Conservation (phyloP, 345 rosid species). For the Brassica carinata region DNA sequence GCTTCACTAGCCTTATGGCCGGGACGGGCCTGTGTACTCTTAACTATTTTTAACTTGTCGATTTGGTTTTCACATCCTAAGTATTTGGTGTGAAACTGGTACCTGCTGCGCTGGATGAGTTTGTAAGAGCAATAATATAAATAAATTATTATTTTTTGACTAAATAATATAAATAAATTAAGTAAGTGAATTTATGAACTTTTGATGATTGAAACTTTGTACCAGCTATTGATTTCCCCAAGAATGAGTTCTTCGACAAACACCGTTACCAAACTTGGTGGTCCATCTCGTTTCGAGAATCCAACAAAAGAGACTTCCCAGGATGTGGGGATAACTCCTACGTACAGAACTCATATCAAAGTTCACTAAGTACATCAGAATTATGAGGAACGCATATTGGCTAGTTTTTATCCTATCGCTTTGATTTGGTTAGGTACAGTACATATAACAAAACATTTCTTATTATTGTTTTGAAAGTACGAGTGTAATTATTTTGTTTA, state of each 20-base stretch:
- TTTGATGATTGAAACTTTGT: constrained; percentile 20
- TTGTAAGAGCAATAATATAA: not conserved
- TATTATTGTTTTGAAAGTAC: not conserved
- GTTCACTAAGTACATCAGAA: constrained; percentile 1
- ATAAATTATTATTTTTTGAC: not conserved
- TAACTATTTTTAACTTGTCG: not conserved
- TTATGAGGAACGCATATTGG: not conserved
- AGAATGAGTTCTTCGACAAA: not conserved
- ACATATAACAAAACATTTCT: not conserved
- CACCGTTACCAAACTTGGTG: constrained; percentile 23
- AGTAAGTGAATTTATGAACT: not conserved
- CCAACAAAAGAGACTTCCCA: constrained; percentile 16
- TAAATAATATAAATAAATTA: not conserved
- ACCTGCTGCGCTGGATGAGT: constrained; percentile 6
- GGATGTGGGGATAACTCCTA: constrained; percentile 15
- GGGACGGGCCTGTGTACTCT: not conserved
- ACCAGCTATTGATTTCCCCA: constrained; percentile 10
- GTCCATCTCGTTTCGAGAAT: constrained; percentile 32
- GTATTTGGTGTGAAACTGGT: constrained; percentile 16
- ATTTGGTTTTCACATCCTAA: not conserved
- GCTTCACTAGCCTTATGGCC: too few relatives aligned
- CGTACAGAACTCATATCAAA: constrained; percentile 12
- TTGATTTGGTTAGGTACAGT: not conserved
- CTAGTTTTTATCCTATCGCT: not conserved
- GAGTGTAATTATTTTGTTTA: not conserved